Evolutionary conservation across 2,329 filamentous ascomycete genomes (phyloP), one percentile per base, ranked within the genome.

Genomic region (Fusarium sp.): DNA sequence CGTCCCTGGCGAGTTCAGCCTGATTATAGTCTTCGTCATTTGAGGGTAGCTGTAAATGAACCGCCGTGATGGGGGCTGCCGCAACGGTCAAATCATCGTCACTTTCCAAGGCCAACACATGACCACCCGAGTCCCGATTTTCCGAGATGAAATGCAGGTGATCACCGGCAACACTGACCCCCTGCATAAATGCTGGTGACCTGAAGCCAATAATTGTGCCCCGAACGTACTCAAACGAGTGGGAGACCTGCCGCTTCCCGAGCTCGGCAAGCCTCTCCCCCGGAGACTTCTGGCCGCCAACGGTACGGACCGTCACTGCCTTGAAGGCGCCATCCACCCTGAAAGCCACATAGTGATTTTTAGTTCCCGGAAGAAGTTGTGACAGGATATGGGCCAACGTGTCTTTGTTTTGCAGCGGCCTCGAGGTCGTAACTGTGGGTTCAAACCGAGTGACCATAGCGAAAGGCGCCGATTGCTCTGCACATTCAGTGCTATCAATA

Each of bases 91-190:
- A 6, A 0, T 75, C 35, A 7, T 59, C 57, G 4, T 75, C 59
- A 1, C 72, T 63, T 47, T 73, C 36, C 8, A 70, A 14, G 1
- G 54, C 61, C 7, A 75, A n/a, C 2, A 75, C 59, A 56, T 75
- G 73, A 1, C 73, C 73, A 14, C 73, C 73, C 0, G 16, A 64
- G 10, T 70, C 29, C 38, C 62, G 62, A 1, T 64, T 36, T 0
- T 20, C 50, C 1, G 52, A 33, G 2, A 75, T 13, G 7, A 75
- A 75, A 11, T 75, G 73, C 0, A 75, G 20, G 13, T 75, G 73
- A 11, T 71, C 73, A 0, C 73, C 73, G 2, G 73, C 72, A 11
- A 75, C 73, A 1, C 73, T 75, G 27, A 75, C 56, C 0, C 73
- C 73, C 29, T 73, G 70, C 66, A 73, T 74, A 6, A 66, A 75